phyloP scores from a whole-genome alignment of 1,284 basidiomycete species.

The Spongiforma sp. region DNA sequence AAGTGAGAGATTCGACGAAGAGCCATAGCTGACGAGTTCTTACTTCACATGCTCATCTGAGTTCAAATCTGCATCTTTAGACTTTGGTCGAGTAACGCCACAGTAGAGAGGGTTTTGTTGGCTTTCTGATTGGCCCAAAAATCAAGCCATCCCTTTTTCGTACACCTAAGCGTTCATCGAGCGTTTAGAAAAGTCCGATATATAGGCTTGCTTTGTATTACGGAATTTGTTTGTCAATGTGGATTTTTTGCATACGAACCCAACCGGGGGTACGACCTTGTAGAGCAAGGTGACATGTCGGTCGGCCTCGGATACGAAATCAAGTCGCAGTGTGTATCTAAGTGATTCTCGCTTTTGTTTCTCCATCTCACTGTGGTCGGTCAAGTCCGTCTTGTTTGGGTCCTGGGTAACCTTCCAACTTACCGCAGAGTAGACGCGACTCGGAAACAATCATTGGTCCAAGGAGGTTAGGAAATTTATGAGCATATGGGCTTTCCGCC shows the following conservation, averaged over 20 bases:
- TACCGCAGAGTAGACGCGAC: slow-evolving; percentile 42
- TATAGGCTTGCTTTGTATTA: too few relatives aligned
- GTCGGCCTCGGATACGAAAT: slow-evolving; percentile 40
- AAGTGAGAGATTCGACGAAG: too few relatives aligned
- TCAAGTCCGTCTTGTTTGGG: slow-evolving; percentile 43
- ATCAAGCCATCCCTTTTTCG: too few relatives aligned
- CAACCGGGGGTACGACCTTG: slow-evolving; percentile 17
- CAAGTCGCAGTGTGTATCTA: slow-evolving; percentile 44
- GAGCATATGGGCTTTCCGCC: slow-evolving; percentile 29
- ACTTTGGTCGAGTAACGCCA: too few relatives aligned
- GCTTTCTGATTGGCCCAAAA: too few relatives aligned
- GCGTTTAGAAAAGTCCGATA: too few relatives aligned
- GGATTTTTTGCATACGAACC: slow-evolving; percentile 2
- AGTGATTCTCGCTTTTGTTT: background rate
- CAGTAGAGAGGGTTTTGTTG: slow-evolving; percentile 28
- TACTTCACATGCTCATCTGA: too few relatives aligned
- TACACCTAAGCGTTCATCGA: too few relatives aligned
- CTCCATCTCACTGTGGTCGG: background rate
- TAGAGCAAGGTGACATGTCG: slow-evolving; percentile 35
- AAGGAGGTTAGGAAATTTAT: slow-evolving; percentile 32
- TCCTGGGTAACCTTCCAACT: slow-evolving; percentile 38
- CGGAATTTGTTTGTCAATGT: too few relatives aligned
- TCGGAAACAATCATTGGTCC: slow-evolving; percentile 45
- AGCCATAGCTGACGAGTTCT: too few relatives aligned
- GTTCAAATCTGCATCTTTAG: too few relatives aligned